These are phyloP conservation scores for Yamadazyma sp. DNA, from an alignment of 805 yeast genomes.

Conservation along the genomic window DNA sequence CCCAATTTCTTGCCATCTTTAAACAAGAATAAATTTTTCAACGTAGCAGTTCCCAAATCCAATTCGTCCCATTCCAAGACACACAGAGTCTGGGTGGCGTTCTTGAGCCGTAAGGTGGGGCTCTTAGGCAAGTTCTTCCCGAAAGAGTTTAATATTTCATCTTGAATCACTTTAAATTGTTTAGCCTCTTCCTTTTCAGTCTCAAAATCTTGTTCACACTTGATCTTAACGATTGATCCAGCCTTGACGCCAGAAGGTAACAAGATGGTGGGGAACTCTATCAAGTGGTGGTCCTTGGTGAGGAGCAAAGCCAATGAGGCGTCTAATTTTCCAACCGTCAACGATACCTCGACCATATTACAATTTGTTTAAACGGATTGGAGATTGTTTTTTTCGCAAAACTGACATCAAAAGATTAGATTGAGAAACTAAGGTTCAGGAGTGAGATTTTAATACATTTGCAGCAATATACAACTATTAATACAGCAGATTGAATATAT, in stretches of 20 bases:
- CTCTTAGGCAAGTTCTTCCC: slow-evolving; percentile 69
- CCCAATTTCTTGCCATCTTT: slow-evolving; percentile 76
- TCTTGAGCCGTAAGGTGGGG: slow-evolving; percentile 69
- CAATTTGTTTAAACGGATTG: background rate
- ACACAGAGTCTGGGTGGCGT: slow-evolving; percentile 91
- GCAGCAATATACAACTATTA: background rate
- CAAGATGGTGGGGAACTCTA: slow-evolving; percentile 94
- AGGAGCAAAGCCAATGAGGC: slow-evolving; percentile 89
- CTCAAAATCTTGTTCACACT: slow-evolving; percentile 72
- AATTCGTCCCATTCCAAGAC: slow-evolving; percentile 93
- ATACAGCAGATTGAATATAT: too few relatives aligned
- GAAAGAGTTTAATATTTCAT: slow-evolving; percentile 66
- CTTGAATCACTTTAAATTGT: slow-evolving; percentile 66
- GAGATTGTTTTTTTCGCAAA: too few relatives aligned
- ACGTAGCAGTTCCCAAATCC: slow-evolving; percentile 76
- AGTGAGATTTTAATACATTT: background rate
- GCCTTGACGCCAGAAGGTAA: slow-evolving; percentile 89
- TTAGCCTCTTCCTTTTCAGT: slow-evolving; percentile 61
- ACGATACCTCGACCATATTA: slow-evolving; percentile 79
- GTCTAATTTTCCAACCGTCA: slow-evolving; percentile 94
- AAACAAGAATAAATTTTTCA: slow-evolving; percentile 73
- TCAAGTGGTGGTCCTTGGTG: slow-evolving; percentile 88
- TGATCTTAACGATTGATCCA: slow-evolving; percentile 86
- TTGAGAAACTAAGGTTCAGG: too few relatives aligned
- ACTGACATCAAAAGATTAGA: too few relatives aligned